These are phyloP conservation scores for Sugiyamaella boreocaroliniensis DNA, from an alignment of 805 yeast species.

Conservation along the genomic window DNA sequence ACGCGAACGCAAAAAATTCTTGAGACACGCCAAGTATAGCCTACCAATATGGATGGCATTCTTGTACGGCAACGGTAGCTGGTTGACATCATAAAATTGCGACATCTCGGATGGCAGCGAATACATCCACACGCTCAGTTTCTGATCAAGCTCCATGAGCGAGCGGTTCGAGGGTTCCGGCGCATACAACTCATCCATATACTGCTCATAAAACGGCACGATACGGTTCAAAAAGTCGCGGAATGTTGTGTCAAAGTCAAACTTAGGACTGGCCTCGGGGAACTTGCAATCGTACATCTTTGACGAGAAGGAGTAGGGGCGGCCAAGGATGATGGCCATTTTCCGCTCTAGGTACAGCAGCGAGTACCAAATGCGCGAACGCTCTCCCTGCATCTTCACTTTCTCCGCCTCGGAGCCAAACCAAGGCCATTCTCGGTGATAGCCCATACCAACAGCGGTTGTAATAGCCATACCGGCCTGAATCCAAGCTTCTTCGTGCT, in stretches of 20 bases:
- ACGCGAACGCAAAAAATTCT: slow-evolving; percentile 14
- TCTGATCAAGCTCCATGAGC: slow-evolving; percentile 11
- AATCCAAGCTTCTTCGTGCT: slow-evolving; percentile 31
- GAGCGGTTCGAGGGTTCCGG: slow-evolving; percentile 3
- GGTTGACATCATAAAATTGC: not conserved
- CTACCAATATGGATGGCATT: slow-evolving; percentile 1
- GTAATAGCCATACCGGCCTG: slow-evolving; percentile 39
- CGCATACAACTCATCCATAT: slow-evolving; percentile 8
- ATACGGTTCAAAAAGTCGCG: slow-evolving; percentile 13
- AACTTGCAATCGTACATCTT: slow-evolving; percentile 8
- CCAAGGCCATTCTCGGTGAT: slow-evolving; percentile 25
- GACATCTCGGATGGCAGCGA: slow-evolving; percentile 4
- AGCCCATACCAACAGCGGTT: slow-evolving; percentile 39
- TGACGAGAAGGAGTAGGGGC: slow-evolving; percentile 10
- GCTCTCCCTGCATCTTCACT: not conserved
- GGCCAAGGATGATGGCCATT: slow-evolving; percentile 11
- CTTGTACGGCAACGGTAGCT: not conserved
- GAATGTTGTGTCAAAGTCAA: slow-evolving; percentile 12
- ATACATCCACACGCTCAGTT: slow-evolving; percentile 14
- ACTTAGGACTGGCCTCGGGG: not conserved
- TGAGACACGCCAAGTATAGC: slow-evolving; percentile 8
- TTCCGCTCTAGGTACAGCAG: slow-evolving; percentile 12
- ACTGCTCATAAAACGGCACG: slow-evolving; percentile 12
- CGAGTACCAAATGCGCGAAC: slow-evolving; percentile 12
- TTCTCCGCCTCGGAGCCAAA: not conserved